Base-by-base conservation (phyloP, 306 rosid genomes). In the Canavalia gladiata region DNA sequence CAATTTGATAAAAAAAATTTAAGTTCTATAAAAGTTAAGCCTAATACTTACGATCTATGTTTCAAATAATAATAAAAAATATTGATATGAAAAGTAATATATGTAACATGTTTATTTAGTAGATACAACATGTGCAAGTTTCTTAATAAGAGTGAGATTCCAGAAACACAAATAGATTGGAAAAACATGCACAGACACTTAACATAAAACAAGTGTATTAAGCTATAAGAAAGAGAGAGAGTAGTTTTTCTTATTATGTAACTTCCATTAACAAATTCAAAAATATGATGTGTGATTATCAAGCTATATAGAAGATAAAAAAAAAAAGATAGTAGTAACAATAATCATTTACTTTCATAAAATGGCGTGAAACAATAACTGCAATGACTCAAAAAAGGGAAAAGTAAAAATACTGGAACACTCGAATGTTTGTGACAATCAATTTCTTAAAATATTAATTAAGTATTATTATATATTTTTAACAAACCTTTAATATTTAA, bases 371-470 rank as follows among this genome's bases (percentile, higher is more conserved):
- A 64, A 37, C 13, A 12, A 11, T 64, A 64, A 39, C 46, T 10
- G 31, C n/a, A 13, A 49, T 64, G 31, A 39, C 49, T 67, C 39
- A 12, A 74, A 10, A 41, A 12, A 74, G 67, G 67, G 39, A 74
- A 74, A 74, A 29, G 29, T 54, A 74, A 37, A 41, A 2, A 29
- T 39, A 56, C 67, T 56, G 78, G 78, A 41, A 74, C 29, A 74
- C 78, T 28, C 55, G 42, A 55, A 39, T 56, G 78, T 42, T 41
- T 41, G 54, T 41, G 51, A 37, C 55, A 41, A 56, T 74, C 30
- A 28, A 74, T 18, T 18, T 0, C 0, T 18, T 18, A 18, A 18
- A 18, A 18, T 18, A 18, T 18, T 18, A 18, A 18, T 18, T 18
- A 18, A 0, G 25, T 18, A 18, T 18, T 18, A 18, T 18, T 18